These are phyloP conservation scores for Rhodotorula paludigena DNA, from an alignment of 768 basidiomycete species.

Conservation along the genomic window DNA sequence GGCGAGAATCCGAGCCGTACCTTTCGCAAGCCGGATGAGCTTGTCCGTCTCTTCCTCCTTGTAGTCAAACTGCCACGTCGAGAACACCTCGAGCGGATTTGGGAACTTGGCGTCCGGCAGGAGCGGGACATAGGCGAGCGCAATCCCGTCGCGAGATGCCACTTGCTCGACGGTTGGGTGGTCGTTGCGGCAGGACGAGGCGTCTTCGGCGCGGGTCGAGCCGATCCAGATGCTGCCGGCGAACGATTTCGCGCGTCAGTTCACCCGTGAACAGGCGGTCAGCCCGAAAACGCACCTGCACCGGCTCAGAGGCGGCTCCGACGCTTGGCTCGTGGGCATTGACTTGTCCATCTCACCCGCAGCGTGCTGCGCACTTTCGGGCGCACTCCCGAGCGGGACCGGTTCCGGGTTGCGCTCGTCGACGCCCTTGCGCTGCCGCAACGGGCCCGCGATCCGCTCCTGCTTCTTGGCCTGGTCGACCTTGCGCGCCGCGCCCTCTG, in stretches of 20 bases:
- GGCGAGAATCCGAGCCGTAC: neutral
- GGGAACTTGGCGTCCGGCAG: slow-evolving; percentile 14
- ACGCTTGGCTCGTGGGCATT: slow-evolving; percentile 1
- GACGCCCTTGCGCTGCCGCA: neutral
- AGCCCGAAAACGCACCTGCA: slow-evolving; percentile 32
- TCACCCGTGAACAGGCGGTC: too few species aligned
- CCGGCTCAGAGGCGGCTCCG: slow-evolving; percentile 26
- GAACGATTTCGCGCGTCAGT: neutral
- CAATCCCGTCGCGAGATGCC: slow-evolving; percentile 24
- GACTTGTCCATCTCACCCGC: slow-evolving; percentile 8
- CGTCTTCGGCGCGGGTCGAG: neutral
- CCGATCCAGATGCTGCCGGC: slow-evolving; percentile 36
- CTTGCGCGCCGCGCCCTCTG: neutral
- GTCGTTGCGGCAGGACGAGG: slow-evolving; percentile 25
- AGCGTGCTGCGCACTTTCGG: neutral
- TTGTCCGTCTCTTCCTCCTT: slow-evolving; percentile 29
- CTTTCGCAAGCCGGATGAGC: slow-evolving; percentile 19
- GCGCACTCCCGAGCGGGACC: slow-evolving; percentile 23
- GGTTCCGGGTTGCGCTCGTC: slow-evolving; percentile 27
- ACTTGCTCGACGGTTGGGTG: slow-evolving; percentile 19
- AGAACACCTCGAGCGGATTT: slow-evolving; percentile 28
- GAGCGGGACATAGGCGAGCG: slow-evolving; percentile 32
- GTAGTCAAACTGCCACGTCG: slow-evolving; percentile 32
- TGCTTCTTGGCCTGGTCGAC: slow-evolving; percentile 36
- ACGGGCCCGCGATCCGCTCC: neutral